These are phyloP conservation scores for Eucalyptus marginata DNA, from an alignment of 345 rosid genomes.

Conservation along the genomic window DNA sequence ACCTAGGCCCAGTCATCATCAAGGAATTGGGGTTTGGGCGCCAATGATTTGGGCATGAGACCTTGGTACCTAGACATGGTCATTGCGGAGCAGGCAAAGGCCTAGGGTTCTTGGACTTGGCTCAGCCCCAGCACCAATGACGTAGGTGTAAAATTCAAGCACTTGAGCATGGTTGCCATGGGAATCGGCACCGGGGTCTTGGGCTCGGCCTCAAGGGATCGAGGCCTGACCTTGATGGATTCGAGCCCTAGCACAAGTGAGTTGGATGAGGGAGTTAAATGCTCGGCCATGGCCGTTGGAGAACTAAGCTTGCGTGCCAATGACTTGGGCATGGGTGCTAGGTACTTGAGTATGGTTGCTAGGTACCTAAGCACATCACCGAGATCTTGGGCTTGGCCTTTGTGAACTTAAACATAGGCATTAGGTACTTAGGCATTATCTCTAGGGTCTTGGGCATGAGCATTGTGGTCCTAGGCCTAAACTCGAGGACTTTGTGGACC, in stretches of 20 bases:
- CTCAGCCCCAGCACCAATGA: not conserved
- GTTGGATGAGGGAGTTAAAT: not conserved
- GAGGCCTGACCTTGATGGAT: not conserved
- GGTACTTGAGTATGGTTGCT: not conserved
- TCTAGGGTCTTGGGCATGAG: not conserved
- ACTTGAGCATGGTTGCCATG: not conserved
- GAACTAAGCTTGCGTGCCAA: accelerated
- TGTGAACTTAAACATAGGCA: not conserved
- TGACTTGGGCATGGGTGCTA: not conserved
- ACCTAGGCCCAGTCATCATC: not conserved
- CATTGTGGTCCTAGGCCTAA: not conserved
- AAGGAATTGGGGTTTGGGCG: not conserved
- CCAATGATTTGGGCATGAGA: not conserved
- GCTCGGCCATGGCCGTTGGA: not conserved
- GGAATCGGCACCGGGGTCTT: not conserved
- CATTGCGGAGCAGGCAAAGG: not conserved
- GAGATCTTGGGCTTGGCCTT: not conserved
- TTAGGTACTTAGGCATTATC: not conserved
- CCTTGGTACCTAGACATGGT: not conserved
- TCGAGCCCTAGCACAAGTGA: not conserved
- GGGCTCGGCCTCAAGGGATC: not conserved
- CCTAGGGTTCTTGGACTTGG: not conserved
- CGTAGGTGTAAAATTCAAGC: not conserved
- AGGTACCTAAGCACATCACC: not conserved
- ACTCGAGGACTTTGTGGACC: not conserved